These are phyloP conservation scores for Herpetomonas samuelpessoai DNA, from an alignment of 208 protist genomes.

Conservation along the genomic window DNA sequence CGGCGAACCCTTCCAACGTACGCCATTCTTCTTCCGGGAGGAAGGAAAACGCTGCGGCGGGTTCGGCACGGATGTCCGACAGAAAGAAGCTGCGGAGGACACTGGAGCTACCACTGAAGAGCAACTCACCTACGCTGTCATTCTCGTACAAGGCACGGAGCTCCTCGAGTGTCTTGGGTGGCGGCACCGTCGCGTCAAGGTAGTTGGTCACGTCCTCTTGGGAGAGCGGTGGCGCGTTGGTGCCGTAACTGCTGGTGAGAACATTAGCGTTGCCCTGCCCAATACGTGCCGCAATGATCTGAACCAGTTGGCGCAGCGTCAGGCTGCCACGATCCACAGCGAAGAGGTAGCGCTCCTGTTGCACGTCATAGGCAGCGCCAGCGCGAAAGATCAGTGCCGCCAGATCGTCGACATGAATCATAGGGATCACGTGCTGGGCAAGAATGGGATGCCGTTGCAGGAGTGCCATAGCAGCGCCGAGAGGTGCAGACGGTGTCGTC, in stretches of 20 bases:
- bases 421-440: constrained; percentile 86
- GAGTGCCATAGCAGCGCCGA: background rate
- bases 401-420: constrained; percentile 93
- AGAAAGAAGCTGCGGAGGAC: constrained; percentile 36
- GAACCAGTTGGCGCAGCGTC: constrained; percentile 76
- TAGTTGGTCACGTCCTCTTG: constrained; percentile 15
- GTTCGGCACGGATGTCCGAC: constrained; percentile 72
- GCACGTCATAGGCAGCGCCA: constrained; percentile 64
- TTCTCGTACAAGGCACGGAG: constrained; percentile 15
- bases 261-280: constrained; percentile 13
- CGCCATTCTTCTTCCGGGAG: constrained; percentile 79
- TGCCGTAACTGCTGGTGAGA: background rate
- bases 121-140: constrained; percentile 3
- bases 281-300: constrained; percentile 52
- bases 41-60: constrained; percentile 46
- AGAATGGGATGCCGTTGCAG: background rate
- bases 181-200: constrained; percentile 8
- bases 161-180: constrained; percentile 16
- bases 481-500: too few relatives aligned
- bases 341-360: constrained; percentile 89
- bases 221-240: background rate
- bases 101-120: background rate
- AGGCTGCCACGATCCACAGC: constrained; percentile 86
- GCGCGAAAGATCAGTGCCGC: constrained; percentile 68
- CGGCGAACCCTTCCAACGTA: constrained; percentile 71